These are phyloP conservation scores for Dendrobium officinale DNA, from an alignment of 106 monocot species.

Conservation along the genomic window DNA sequence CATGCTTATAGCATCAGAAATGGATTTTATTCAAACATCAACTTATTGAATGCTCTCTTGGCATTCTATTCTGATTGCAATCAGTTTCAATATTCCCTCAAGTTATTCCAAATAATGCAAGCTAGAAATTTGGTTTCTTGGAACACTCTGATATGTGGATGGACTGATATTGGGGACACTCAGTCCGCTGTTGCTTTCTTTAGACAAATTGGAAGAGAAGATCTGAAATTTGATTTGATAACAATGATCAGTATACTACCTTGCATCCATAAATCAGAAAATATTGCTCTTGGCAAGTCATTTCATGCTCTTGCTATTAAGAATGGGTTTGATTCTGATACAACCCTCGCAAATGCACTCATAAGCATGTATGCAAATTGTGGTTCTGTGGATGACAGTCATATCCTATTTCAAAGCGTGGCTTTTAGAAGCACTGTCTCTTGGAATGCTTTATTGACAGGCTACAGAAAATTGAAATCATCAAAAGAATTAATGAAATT, in stretches of 20 bases:
- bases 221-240: conserved; percentile 40
- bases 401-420: conserved; percentile 27
- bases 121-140: conserved; percentile 42
- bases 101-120: conserved; percentile 36
- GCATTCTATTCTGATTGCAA: conserved; percentile 39
- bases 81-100: conserved; percentile 14
- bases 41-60: conserved; percentile 48
- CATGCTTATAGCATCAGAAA: conserved; percentile 54
- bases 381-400: conserved; percentile 18
- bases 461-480: conserved; percentile 34
- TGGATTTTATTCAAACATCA: conserved; percentile 26
- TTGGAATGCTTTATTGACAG: conserved; percentile 67
- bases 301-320: conserved; percentile 43
- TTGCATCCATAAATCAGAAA: conserved; percentile 15
- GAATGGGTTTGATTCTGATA: conserved; percentile 41
- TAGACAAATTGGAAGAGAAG: conserved; percentile 25
- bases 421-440: conserved; percentile 28
- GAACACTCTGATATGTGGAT: conserved; percentile 59
- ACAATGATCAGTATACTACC: conserved; percentile 52
- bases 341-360: conserved; percentile 49
- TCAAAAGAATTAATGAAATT: conserved; percentile 23
- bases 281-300: conserved; percentile 24
- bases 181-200: conserved; percentile 20
- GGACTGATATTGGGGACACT: conserved; percentile 22
- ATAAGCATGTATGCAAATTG: conserved; percentile 63